phyloP scores from a whole-genome alignment of 495 filamentous ascomycete species.

The Daldinia grandis region DNA sequence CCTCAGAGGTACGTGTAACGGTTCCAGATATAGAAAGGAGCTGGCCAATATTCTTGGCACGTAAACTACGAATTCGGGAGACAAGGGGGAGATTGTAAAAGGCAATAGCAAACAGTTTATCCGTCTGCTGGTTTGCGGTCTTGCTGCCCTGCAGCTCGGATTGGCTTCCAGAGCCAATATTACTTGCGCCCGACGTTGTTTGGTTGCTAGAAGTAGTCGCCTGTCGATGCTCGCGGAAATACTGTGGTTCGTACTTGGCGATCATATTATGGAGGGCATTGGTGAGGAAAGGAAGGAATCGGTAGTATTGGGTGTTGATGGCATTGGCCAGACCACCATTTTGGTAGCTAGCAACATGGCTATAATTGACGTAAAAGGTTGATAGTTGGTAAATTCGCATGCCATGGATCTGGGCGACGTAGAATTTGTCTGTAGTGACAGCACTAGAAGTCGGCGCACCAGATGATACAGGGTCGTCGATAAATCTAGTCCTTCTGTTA shows the following conservation, averaged over 20 bases:
- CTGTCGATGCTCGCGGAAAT: constrained; percentile 89
- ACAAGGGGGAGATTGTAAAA: constrained; percentile 98
- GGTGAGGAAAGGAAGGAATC: constrained; percentile 91
- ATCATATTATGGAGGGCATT: constrained; percentile 91
- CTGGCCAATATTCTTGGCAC: constrained; percentile 90
- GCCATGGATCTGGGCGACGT: constrained; percentile 93
- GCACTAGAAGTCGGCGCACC: constrained; percentile 78
- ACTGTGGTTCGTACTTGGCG: constrained; percentile 90
- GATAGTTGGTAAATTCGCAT: constrained; percentile 87
- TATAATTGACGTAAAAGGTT: constrained; percentile 96
- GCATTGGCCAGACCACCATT: constrained; percentile 81
- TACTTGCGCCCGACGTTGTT: constrained; percentile 74
- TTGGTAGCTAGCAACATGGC: constrained; percentile 75
- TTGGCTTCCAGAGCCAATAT: constrained; percentile 67
- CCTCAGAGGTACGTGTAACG: constrained; percentile 95
- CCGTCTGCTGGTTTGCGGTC: constrained; percentile 92
- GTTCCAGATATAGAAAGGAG: constrained; percentile 95
- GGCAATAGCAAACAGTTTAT: constrained; percentile 92
- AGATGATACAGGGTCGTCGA: constrained; percentile 78
- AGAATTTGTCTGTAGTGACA: constrained; percentile 87
- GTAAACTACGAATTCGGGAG: constrained; percentile 85
- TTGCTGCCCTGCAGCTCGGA: constrained; percentile 69
- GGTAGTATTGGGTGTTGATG: constrained; percentile 90
- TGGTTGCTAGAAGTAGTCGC: constrained; percentile 68
- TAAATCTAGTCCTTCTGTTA: constrained; percentile 61